phyloP scores from a whole-genome alignment of 306 rosid genomes.

The Comarum palustre region DNA sequence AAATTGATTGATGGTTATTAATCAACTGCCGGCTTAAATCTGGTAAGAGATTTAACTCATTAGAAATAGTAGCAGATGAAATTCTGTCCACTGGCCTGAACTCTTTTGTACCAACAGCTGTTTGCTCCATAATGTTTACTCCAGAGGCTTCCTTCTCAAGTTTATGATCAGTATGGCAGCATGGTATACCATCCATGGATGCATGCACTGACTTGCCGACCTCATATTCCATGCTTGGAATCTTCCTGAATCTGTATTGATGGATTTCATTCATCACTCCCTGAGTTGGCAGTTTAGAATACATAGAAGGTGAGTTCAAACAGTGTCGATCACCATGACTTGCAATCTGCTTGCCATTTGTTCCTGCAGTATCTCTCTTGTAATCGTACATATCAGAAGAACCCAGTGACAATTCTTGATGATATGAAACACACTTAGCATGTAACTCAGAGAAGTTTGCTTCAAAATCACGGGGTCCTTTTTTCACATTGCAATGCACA shows the following conservation, averaged over 20 bases:
- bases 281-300: not conserved
- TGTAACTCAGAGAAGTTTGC: not conserved
- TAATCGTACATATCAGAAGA: not conserved
- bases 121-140: not conserved
- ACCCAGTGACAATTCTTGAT: not conserved
- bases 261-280: not conserved
- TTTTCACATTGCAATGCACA: constrained; percentile 1
- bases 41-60: not conserved
- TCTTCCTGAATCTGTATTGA: constrained; percentile 1
- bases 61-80: constrained; percentile 6
- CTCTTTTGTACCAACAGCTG: constrained; percentile 7
- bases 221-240: not conserved
- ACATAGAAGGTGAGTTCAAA: constrained; percentile 7
- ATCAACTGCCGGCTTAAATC: not conserved
- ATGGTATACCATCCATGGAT: not conserved
- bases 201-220: not conserved
- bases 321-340: not conserved
- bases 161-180: not conserved
- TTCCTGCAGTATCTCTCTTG: constrained; percentile 2
- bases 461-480: not conserved
- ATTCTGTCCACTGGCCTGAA: constrained; percentile 10
- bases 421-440: constrained; percentile 1
- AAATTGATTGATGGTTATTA: not conserved
- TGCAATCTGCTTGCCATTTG: constrained; percentile 11
- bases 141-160: constrained; percentile 3